Conservation (phyloP, 331 rosid species). For the Rosa hybrid region DNA sequence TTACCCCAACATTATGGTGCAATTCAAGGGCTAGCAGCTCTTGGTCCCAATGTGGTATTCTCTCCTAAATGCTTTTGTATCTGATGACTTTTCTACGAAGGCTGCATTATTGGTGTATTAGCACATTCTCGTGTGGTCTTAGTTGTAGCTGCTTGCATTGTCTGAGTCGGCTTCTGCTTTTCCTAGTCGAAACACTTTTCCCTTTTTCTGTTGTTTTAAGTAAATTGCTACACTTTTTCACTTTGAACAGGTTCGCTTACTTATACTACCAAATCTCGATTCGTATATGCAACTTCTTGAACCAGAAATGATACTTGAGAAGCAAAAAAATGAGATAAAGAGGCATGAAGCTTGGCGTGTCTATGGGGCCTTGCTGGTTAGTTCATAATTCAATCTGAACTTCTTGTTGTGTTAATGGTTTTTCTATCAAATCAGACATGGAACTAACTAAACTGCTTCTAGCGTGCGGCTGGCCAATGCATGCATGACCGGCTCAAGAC, state of each 20-base stretch:
- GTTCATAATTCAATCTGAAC: slow-evolving; percentile 29
- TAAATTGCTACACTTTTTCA: slow-evolving; percentile 15
- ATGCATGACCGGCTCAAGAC: slow-evolving; percentile 52
- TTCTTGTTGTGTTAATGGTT: slow-evolving; percentile 12
- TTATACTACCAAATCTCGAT: slow-evolving; percentile 89
- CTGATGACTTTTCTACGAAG: not conserved
- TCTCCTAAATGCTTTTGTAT: slow-evolving; percentile 30
- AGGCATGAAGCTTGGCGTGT: slow-evolving; percentile 89
- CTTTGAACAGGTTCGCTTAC: slow-evolving; percentile 67
- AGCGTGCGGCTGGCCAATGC: slow-evolving; percentile 81
- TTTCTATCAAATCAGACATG: not conserved
- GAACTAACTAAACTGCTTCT: slow-evolving; percentile 39
- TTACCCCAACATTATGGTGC: slow-evolving; percentile 95
- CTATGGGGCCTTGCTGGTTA: slow-evolving; percentile 86
- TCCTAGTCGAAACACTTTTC: not conserved
- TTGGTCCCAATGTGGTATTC: slow-evolving; percentile 80
- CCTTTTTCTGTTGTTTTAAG: not conserved
- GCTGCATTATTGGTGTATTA: slow-evolving; percentile 5
- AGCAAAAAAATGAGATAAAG: slow-evolving; percentile 72
- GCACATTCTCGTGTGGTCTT: not conserved
- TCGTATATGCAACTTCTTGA: slow-evolving; percentile 78
- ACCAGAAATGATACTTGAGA: slow-evolving; percentile 80
- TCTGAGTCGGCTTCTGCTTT: slow-evolving; percentile 20
- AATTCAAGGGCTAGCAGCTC: slow-evolving; percentile 83
- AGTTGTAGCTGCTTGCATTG: slow-evolving; percentile 5